These are phyloP conservation scores for Sordaria brevicollis DNA, from an alignment of 495 filamentous ascomycete species.

Conservation along the genomic window DNA sequence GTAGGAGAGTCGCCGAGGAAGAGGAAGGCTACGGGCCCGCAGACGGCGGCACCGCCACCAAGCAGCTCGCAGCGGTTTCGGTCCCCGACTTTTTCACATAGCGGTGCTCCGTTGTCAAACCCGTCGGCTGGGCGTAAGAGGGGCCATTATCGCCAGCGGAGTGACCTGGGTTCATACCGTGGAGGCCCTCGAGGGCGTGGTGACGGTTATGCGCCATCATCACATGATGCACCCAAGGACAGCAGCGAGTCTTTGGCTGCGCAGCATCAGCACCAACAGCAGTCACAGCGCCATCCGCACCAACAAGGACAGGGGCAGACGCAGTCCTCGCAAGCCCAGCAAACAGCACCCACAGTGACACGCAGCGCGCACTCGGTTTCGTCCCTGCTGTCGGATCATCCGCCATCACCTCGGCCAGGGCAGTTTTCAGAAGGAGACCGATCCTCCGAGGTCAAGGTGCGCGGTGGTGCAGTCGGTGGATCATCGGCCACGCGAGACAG, in stretches of 20 bases:
- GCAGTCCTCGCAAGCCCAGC: slow-evolving; percentile 4
- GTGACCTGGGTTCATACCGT: slow-evolving; percentile 48
- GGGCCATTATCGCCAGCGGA: slow-evolving; percentile 59
- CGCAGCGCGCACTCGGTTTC: slow-evolving; percentile 35
- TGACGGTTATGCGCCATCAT: slow-evolving; percentile 25
- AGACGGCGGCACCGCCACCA: slow-evolving; percentile 47
- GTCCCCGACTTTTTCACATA: slow-evolving; percentile 47
- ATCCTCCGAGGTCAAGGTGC: slow-evolving; percentile 20
- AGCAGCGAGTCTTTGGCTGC: slow-evolving; percentile 9
- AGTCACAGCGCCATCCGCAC: slow-evolving; percentile 1
- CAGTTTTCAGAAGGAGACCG: slow-evolving; percentile 11
- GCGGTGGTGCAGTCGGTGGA: slow-evolving; percentile 19
- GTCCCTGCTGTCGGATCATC: slow-evolving; percentile 35
- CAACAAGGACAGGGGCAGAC: slow-evolving; percentile 6
- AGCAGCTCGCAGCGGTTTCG: slow-evolving; percentile 39
- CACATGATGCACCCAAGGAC: slow-evolving; percentile 25
- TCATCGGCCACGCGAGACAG: slow-evolving; percentile 25
- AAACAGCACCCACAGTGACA: slow-evolving; percentile 14
- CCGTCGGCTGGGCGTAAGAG: slow-evolving; percentile 49
- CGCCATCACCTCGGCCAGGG: slow-evolving; percentile 23
- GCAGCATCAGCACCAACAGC: background rate
- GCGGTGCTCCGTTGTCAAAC: slow-evolving; percentile 39
- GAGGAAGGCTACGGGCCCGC: slow-evolving; percentile 57
- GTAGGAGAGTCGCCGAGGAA: slow-evolving; percentile 59
- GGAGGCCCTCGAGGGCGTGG: slow-evolving; percentile 26